Evolutionary conservation across 257 asterid species (phyloP).

Genomic region (Solanum bulbocastanum): DNA sequence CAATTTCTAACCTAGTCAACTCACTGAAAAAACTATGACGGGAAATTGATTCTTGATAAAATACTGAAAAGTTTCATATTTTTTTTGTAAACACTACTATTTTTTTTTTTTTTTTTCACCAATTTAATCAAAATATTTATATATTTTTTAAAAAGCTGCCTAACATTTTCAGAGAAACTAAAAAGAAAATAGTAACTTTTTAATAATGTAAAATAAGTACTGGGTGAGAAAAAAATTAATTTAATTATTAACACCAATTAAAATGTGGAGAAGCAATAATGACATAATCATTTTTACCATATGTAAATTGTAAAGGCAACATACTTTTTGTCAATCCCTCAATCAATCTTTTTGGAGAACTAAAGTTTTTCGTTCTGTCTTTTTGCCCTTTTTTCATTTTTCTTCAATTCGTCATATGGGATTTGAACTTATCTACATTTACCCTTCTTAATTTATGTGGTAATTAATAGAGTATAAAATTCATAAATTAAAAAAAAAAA

Average conservation of each 20-base stretch:
- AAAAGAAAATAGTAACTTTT: background rate
- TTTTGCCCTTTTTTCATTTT: background rate
- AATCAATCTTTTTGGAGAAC: constrained; percentile 37
- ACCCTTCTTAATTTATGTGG: background rate
- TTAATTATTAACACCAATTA: background rate
- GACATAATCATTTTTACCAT: constrained; percentile 61
- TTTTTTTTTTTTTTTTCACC: accelerated
- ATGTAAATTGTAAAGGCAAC: constrained; percentile 56
- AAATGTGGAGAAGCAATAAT: constrained; percentile 42
- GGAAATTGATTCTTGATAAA: too few relatives aligned
- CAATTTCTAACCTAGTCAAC: background rate
- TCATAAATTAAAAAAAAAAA: too few relatives aligned
- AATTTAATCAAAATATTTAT: background rate
- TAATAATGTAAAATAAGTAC: background rate
- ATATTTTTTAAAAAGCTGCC: background rate
- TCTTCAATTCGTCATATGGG: background rate
- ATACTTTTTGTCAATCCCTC: constrained; percentile 28
- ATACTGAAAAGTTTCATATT: too few relatives aligned
- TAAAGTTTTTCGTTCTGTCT: constrained; percentile 11
- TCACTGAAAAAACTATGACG: background rate
- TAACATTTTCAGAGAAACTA: background rate
- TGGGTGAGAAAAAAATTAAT: background rate
- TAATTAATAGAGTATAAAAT: background rate
- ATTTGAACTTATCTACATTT: background rate
- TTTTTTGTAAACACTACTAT: background rate